Base-by-base conservation (phyloP, 306 rosid genomes). In the Dryas alaskensis region DNA sequence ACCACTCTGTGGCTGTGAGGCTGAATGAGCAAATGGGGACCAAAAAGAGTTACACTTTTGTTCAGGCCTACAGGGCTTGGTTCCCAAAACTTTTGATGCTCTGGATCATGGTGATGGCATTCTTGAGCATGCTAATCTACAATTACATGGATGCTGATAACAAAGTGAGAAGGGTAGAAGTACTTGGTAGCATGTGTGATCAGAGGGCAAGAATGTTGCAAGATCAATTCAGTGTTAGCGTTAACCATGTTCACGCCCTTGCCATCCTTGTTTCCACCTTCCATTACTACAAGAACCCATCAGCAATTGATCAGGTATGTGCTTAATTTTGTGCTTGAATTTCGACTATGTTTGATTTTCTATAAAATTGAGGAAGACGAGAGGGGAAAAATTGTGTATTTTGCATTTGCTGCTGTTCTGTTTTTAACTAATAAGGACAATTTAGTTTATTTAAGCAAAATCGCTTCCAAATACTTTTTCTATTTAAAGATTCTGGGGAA, bases 161-260 rank as follows among this genome's bases (percentile, higher is more conserved):
- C 75, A 92, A 86, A 76, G 96, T 88, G 37, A 86, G 98, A 71
- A 85, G 99, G 82, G 88, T 74, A 47, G 98, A 92, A 82, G 84
- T 85, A 7, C 84, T 95, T 67, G 87, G 83, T 40, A 95, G 98
- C 80, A 91, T 92, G 85, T 95, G 99, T 84, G 99, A 95, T 73
- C 91, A 92, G 84, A 88, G 99, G 53, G 98, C 99, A 25, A 88
- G 97, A 81, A 95, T 95, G 99, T 75, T 95, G 80, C 99, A 95
- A 80, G 99, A 95, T 84, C 99, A 92, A 76, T 95, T 95, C 78
- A 88, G 80, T 84, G 99, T 95, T 50, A 95, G 99, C 63, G 97
- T 95, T 66, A 95, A 95, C 73, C 99, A 95, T 82, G 98, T 95
- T 22, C 97, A 95, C 78, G 99, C 99, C 69, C 86, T 95, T 46